Base-by-base conservation (phyloP, 1,139 yeast genomes). In the Saccharomycopsis hybrid region DNA sequence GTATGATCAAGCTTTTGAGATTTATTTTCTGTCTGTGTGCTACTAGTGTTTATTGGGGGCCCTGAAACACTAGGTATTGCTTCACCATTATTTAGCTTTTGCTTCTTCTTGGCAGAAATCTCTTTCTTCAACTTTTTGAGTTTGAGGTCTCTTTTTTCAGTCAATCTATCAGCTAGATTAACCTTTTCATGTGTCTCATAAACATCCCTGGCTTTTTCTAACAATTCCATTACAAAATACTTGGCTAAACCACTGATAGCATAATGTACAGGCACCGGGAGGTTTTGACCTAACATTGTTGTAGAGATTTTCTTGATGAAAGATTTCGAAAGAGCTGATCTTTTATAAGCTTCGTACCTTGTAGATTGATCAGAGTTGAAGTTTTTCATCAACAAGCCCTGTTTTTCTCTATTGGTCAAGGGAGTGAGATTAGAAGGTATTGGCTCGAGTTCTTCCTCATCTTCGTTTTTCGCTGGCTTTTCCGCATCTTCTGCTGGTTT, bases 241-340 rank as follows among this genome's bases (percentile, higher is more conserved):
- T 50, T 49, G 3, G 52, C 53, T 32, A 52, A 32, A 27, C 54
- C 55, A 47, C 53, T 52, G 28, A 52, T 39, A 3, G 47, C 55
- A 36, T 40, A 46, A 30, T 44, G 51, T 7, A 48, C 41, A 24
- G 45, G 44, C 3, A 42, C 47, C 4, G 55, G 47, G 3, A 52
- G 31, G 35, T 47, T 50, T 31, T 50, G 55, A 8, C 48, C 49
- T 11, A 52, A 27, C 7, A 52, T 37, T n/a, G 46, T 13, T 3
- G 44, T 40, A 3, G 51, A 36, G 33, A 52, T 52, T 29, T 52
- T 52, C 36, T 52, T 52, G 11, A 51, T 33, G 25, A 46, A 50
- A 11, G 47, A 33, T 32, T 47, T 47, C 1, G 50, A 42, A 7
- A 51, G 38, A 4, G 51, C 13, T 7, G 55, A 45, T 44, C 53